These are phyloP conservation scores for Penicillium sp. DNA, from an alignment of 2,329 filamentous ascomycete genomes.

Conservation along the genomic window DNA sequence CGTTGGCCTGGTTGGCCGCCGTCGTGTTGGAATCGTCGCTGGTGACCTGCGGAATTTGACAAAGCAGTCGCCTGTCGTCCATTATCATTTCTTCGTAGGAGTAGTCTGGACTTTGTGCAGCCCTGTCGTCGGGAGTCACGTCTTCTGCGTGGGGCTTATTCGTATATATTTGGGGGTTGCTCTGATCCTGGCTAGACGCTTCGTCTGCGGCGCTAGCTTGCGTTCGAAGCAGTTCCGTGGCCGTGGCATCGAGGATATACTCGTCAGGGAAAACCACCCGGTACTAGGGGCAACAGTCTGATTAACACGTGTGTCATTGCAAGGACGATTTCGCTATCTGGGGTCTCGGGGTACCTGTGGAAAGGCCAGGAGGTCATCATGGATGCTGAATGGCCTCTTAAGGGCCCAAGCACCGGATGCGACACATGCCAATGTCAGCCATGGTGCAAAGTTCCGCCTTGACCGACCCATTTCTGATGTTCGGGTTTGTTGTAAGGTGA, in stretches of 20 bases:
- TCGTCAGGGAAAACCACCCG: slow-evolving; percentile 76
- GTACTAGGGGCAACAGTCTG: slow-evolving; percentile 61
- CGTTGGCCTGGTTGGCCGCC: slow-evolving; percentile 57
- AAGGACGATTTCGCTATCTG: neutral
- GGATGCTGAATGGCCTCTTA: slow-evolving; percentile 75
- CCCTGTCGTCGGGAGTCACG: slow-evolving; percentile 56
- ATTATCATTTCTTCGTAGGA: slow-evolving; percentile 76
- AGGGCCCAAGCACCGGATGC: slow-evolving; percentile 51
- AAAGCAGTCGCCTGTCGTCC: slow-evolving; percentile 75
- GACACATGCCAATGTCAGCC: slow-evolving; percentile 38
- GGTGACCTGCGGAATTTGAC: slow-evolving; percentile 75
- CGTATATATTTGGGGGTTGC: slow-evolving; percentile 32
- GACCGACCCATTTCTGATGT: slow-evolving; percentile 30
- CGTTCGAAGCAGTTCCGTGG: slow-evolving; percentile 58
- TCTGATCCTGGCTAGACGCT: slow-evolving; percentile 19
- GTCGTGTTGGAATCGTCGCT: slow-evolving; percentile 67
- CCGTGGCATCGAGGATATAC: slow-evolving; percentile 73
- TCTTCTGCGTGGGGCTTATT: slow-evolving; percentile 48
- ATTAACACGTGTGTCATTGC: neutral
- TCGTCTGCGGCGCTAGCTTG: slow-evolving; percentile 22
- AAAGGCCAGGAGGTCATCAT: slow-evolving; percentile 84
- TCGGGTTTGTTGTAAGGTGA: neutral
- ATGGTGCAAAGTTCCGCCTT: slow-evolving; percentile 27
- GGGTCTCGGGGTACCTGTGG: slow-evolving; percentile 68
- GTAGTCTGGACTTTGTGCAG: slow-evolving; percentile 15